Evolutionary conservation across 2,329 filamentous ascomycete genomes (phyloP).

Genomic region (Dactylonectria estremocensis): DNA sequence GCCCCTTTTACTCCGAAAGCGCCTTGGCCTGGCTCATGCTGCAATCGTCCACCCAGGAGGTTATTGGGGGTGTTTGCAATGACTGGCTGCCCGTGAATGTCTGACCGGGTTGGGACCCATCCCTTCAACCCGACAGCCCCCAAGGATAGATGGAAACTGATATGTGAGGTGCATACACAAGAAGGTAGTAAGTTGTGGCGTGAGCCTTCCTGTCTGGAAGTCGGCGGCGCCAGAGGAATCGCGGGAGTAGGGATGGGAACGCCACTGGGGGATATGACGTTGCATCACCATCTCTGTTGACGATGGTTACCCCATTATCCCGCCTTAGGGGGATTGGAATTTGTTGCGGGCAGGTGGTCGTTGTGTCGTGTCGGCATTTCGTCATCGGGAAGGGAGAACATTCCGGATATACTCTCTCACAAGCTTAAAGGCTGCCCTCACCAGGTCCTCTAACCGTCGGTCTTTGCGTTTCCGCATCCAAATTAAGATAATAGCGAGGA

Average conservation of each 20-base stretch:
- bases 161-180: constrained; percentile 12
- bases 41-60: constrained; percentile 2
- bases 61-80: neutral
- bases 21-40: constrained; percentile 18
- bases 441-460: constrained; percentile 79
- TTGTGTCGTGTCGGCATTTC: constrained; percentile 2
- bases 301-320: neutral
- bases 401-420: constrained; percentile 72
- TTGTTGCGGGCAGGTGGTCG: neutral
- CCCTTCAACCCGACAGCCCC: neutral
- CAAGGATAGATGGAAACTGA: constrained; percentile 13
- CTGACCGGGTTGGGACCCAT: neutral
- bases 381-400: constrained; percentile 71
- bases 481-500: constrained; percentile 76
- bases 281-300: neutral
- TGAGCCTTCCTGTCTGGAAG: neutral
- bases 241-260: constrained; percentile 1
- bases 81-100: neutral
- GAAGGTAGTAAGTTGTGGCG: neutral
- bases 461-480: constrained; percentile 83
- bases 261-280: neutral
- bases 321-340: neutral
- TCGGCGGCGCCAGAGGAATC: constrained; percentile 2
- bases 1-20: constrained; percentile 22
- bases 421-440: constrained; percentile 74